phyloP scores from a whole-genome alignment of 2,329 filamentous ascomycete genomes.

The Fusarium mexicanum region DNA sequence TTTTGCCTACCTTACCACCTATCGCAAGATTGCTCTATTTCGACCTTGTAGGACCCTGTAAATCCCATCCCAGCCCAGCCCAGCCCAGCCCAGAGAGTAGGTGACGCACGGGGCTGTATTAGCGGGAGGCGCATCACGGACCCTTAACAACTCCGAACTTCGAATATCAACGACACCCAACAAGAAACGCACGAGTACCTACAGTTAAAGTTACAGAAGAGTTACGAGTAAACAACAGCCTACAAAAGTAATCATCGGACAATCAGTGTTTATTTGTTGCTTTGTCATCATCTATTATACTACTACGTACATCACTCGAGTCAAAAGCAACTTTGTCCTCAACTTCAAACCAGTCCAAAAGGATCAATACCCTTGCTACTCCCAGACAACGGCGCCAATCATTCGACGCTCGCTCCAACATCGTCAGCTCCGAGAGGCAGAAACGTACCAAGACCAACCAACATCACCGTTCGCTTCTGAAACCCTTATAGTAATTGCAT shows the following conservation, averaged over 20 bases:
- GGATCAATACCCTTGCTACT: conserved; percentile 38
- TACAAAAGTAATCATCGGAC: neutral
- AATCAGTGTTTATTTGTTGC: neutral
- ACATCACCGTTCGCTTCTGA: conserved; percentile 31
- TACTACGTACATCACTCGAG: neutral
- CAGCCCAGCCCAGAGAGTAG: conserved; percentile 8
- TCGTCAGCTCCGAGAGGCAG: conserved; percentile 18
- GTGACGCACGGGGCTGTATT: conserved; percentile 39
- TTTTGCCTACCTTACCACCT: neutral
- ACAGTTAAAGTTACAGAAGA: neutral
- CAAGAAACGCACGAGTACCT: neutral
- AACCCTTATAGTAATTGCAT: conserved; percentile 27
- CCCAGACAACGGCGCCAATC: conserved; percentile 42
- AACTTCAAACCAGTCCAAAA: neutral
- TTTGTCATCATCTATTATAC: neutral
- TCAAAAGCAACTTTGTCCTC: neutral
- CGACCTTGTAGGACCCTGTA: conserved; percentile 22
- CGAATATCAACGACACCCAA: neutral
- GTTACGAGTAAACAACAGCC: neutral
- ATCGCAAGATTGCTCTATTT: neutral
- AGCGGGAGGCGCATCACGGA: conserved; percentile 32
- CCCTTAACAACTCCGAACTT: conserved; percentile 24
- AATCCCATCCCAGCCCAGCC: neutral
- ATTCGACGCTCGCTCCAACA: conserved; percentile 33
- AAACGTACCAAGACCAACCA: conserved; percentile 20